Conservation (phyloP, 2,329 filamentous ascomycete species). For the Thermothelomyces thermophilus region DNA sequence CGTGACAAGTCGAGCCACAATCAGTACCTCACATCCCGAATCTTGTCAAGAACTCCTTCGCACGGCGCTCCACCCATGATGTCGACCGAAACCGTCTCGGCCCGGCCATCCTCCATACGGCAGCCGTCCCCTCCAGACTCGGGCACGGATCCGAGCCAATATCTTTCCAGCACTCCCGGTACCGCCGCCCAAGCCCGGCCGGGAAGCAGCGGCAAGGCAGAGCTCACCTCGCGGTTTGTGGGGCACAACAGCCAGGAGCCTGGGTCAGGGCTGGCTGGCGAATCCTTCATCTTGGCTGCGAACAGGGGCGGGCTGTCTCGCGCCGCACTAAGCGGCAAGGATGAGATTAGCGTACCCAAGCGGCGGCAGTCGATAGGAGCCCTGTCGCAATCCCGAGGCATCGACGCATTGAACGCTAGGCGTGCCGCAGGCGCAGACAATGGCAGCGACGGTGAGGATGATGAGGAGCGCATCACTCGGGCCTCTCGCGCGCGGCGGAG, state of each 20-base stretch:
- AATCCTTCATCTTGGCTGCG: slow-evolving; percentile 25
- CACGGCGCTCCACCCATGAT: slow-evolving; percentile 58
- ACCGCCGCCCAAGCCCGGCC: slow-evolving; percentile 25
- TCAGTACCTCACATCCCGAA: slow-evolving; percentile 59
- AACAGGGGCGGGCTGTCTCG: slow-evolving; percentile 11
- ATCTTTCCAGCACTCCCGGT: slow-evolving; percentile 18
- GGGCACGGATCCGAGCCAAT: slow-evolving; percentile 24
- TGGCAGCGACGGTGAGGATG: slow-evolving; percentile 29
- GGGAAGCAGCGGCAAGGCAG: slow-evolving; percentile 39
- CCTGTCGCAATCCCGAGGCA: slow-evolving; percentile 26
- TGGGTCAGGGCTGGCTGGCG: slow-evolving; percentile 42
- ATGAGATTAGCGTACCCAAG: slow-evolving; percentile 30
- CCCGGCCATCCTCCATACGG: slow-evolving; percentile 34
- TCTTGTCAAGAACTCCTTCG: slow-evolving; percentile 59
- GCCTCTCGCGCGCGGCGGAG: slow-evolving; percentile 26
- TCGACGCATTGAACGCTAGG: slow-evolving; percentile 7
- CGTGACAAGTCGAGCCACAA: slow-evolving; percentile 47
- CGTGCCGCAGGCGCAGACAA: slow-evolving; percentile 33
- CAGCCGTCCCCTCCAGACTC: slow-evolving; percentile 32
- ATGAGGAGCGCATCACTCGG: slow-evolving; percentile 26
- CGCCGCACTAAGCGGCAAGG: slow-evolving; percentile 22
- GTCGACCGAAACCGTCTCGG: slow-evolving; percentile 52
- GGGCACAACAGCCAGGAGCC: slow-evolving; percentile 35
- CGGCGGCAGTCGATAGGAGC: slow-evolving; percentile 40
- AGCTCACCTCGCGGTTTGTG: slow-evolving; percentile 55